Conservation (phyloP, 495 filamentous ascomycete genomes). For the Friedmanniomyces endolithicus region DNA sequence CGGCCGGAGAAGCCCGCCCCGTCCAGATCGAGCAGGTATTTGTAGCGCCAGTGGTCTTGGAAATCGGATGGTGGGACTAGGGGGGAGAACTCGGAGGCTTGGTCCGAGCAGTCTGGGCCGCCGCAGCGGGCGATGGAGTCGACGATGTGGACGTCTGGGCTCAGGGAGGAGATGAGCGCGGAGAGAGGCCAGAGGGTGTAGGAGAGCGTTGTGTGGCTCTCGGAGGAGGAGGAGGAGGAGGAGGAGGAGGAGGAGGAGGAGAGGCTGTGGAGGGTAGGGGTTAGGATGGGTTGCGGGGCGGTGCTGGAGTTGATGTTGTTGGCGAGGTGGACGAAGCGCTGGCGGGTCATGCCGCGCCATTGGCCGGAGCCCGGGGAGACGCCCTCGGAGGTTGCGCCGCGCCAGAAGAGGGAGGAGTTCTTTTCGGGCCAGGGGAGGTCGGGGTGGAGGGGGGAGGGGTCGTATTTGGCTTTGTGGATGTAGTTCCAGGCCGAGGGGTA, state of each 20-base stretch:
- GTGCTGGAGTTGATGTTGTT: constrained; percentile 36
- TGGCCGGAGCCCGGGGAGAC: constrained; percentile 30
- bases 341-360: constrained; percentile 46
- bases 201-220: constrained; percentile 5
- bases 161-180: constrained; percentile 11
- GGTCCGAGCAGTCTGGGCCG: constrained; percentile 37
- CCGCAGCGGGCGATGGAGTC: constrained; percentile 43
- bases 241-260: too few species aligned
- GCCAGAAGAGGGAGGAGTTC: constrained; percentile 26
- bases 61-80: constrained; percentile 34
- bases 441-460: constrained; percentile 19
- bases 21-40: constrained; percentile 57
- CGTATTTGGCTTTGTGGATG: constrained; percentile 25
- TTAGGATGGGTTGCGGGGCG: constrained; percentile 25
- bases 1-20: constrained; percentile 54
- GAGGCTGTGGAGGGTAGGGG: constrained; percentile 20
- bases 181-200: constrained; percentile 14
- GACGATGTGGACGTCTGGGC: constrained; percentile 25
- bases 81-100: constrained; percentile 38
- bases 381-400: constrained; percentile 40
- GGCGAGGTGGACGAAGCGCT: constrained; percentile 43
- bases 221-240: too few species aligned
- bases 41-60: constrained; percentile 50
- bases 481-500: constrained; percentile 33
- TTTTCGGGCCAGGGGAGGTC: constrained; percentile 24